Evolutionary conservation across 139 green algal genomes (phyloP).

Genomic region (Ettlia oleoabundans): DNA sequence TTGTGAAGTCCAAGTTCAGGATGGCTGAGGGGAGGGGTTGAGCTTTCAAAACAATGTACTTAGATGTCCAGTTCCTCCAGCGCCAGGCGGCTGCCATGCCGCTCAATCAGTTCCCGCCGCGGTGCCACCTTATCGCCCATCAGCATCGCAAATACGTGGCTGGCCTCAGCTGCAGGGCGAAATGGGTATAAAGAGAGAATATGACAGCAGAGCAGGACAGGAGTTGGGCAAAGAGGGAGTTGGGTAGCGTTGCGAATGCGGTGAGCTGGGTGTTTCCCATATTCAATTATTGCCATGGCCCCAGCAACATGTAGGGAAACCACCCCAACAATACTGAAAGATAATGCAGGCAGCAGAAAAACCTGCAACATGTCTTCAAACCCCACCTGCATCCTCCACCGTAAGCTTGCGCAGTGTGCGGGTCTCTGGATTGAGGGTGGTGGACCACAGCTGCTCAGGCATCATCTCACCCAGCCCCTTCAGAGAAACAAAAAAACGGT

Average conservation of each 20-base stretch:
- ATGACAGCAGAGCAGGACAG: background rate
- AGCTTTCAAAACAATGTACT: background rate
- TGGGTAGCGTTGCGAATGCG: no score
- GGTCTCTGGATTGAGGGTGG: conserved; percentile 90
- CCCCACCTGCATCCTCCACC: conserved; percentile 68
- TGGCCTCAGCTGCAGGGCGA: conserved; percentile 65
- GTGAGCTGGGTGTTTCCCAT: no score
- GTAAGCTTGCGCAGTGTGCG: conserved; percentile 75
- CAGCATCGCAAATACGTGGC: conserved; percentile 82
- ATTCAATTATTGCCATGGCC: no score
- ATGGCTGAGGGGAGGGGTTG: no score
- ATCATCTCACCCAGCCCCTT: conserved; percentile 98
- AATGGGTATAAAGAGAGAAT: background rate
- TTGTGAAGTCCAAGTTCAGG: no score
- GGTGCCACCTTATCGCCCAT: conserved; percentile 91
- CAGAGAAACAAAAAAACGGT: background rate
- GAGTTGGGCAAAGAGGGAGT: background rate
- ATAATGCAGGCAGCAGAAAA: no score
- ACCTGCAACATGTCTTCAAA: no score
- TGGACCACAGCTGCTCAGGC: conserved; percentile 97
- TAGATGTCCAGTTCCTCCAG: conserved; percentile 73
- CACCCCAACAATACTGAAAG: no score
- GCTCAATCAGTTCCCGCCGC: conserved; percentile 69
- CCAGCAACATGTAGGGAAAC: no score
- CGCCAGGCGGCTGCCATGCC: conserved; percentile 48